A percentile compares a stretch with the other conserved stretches of the same genome.
These are phyloP conservation scores for Moesziomyces globuligerus DNA, from an alignment of 1,284 basidiomycete genomes.

Conservation along the genomic window DNA sequence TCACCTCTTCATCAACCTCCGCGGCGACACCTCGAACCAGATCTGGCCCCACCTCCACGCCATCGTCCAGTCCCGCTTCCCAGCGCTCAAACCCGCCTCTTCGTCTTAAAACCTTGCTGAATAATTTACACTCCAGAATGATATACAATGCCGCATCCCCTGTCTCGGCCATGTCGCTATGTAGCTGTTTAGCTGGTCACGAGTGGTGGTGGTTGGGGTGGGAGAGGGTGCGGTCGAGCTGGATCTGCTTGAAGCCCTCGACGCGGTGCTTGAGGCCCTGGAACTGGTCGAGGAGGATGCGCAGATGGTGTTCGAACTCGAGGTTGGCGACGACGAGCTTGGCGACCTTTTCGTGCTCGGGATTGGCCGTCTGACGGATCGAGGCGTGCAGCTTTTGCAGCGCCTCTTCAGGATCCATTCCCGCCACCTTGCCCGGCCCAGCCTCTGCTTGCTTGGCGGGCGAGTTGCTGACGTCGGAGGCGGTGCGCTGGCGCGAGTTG, in stretches of 20 bases:
- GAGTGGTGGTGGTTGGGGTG: no score
- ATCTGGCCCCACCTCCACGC: constrained; percentile 86
- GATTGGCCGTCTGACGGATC: constrained; percentile 26
- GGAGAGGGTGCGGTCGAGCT: background rate
- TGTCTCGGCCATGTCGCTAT: background rate
- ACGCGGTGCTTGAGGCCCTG: constrained; percentile 34
- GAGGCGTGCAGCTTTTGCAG: constrained; percentile 22
- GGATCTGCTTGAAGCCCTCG: constrained; percentile 25
- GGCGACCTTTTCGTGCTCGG: constrained; percentile 31
- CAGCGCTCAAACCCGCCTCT: constrained; percentile 6
- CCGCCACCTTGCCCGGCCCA: background rate
- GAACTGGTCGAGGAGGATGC: constrained; percentile 16
- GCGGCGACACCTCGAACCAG: constrained; percentile 86
- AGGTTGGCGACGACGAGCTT: constrained; percentile 33
- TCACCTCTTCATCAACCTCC: constrained; percentile 76
- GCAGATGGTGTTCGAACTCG: constrained; percentile 35
- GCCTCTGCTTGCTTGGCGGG: background rate
- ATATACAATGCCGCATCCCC: background rate
- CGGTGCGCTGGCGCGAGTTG: constrained; percentile 15
- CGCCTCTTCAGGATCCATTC: constrained; percentile 7
- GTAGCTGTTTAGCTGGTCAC: no score
- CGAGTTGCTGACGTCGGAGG: background rate
- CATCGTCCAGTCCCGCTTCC: constrained; percentile 68
- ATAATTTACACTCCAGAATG: no score
- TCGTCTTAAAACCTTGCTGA: no score